These are phyloP conservation scores for Candida railenensis DNA, from an alignment of 805 yeast species.

Conservation along the genomic window DNA sequence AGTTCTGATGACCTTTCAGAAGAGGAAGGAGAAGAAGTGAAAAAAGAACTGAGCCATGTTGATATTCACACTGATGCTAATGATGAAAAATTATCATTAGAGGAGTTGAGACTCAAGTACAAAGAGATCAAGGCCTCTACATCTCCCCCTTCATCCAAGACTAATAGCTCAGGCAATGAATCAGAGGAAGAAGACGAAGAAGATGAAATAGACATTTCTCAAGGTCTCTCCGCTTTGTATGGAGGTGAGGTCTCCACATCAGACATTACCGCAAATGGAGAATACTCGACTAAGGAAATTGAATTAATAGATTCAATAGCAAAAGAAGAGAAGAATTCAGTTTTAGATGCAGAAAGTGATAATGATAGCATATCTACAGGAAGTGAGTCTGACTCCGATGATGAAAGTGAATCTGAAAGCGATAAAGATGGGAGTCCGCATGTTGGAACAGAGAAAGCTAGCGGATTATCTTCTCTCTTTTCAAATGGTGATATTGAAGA, in stretches of 20 bases:
- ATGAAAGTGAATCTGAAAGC: conserved; percentile 3
- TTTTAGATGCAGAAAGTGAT: conserved; percentile 12
- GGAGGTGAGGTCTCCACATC: conserved; percentile 16
- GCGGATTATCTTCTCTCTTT: conserved; percentile 17
- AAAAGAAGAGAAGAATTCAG: conserved; percentile 16
- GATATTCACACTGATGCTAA: neutral
- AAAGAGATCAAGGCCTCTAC: conserved; percentile 36
- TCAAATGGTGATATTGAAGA: conserved; percentile 11
- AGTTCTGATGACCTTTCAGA: conserved; percentile 15
- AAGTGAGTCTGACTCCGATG: conserved; percentile 8
- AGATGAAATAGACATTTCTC: conserved; percentile 8
- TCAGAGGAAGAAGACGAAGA: conserved; percentile 14
- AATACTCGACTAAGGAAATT: conserved; percentile 34
- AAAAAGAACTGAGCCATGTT: too few species aligned
- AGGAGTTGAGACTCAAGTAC: conserved; percentile 57
- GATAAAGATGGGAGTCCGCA: neutral
- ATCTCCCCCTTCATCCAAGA: conserved; percentile 6
- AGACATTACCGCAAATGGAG: conserved; percentile 13
- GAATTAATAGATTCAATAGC: conserved; percentile 20
- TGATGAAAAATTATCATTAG: conserved; percentile 54
- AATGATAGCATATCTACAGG: conserved; percentile 6
- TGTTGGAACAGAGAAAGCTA: conserved; percentile 10
- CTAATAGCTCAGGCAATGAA: conserved; percentile 15
- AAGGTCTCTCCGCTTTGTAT: conserved; percentile 33
- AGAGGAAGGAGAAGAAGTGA: conserved; percentile 23